Base-by-base conservation (phyloP, 2,329 filamentous ascomycete genomes). In the Aspergillus quadrilineatus region DNA sequence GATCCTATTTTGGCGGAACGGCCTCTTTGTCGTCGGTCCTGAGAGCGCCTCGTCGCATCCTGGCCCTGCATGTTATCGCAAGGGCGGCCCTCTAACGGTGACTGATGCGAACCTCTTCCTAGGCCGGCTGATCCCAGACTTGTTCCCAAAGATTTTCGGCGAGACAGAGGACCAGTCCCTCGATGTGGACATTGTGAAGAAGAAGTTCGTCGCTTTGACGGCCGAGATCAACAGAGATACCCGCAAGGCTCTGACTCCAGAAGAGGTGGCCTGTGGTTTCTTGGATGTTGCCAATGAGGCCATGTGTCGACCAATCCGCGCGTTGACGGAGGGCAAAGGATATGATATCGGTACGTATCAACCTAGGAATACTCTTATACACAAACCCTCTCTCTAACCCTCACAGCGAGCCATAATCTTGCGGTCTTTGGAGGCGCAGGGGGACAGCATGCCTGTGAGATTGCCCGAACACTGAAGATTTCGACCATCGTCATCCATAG, bases 71-170 rank as follows among this genome's bases (percentile, higher is more conserved):
- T 96, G 92, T 66, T 97, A 97, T 73, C 85, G 92, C n/a, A 97
- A 97, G 73, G 92, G 90, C 0, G 92, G 92, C 0, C 92, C 92
- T 2, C 81, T 93, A 10, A 94, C 92, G 0, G 92, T 97, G 7
- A 97, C 92, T 0, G 92, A 97, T 67, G 92, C 92, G 5, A 97
- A 97, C 64, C 73, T 96, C 6, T 92, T 91, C 69, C 83, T 97
- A 0, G 92, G 92, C 0, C 85, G 93, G 15, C 78, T 97, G 3
- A 75, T 96, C 1, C 92, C 92, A 0, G 90, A 96, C 60, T 96
- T 96, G 79, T 97, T 97, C 73, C 93, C 92, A 0, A 93, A 92
- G 71, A 97, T 97, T 58, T 97, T 97, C 65, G 93, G 93, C 45
- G 88, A 90, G 71, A 88, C 92, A 42, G 92, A 97, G 69, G 82